These are phyloP conservation scores for Cladosporium sp. DNA, from an alignment of 2,329 filamentous ascomycete species.

Conservation along the genomic window DNA sequence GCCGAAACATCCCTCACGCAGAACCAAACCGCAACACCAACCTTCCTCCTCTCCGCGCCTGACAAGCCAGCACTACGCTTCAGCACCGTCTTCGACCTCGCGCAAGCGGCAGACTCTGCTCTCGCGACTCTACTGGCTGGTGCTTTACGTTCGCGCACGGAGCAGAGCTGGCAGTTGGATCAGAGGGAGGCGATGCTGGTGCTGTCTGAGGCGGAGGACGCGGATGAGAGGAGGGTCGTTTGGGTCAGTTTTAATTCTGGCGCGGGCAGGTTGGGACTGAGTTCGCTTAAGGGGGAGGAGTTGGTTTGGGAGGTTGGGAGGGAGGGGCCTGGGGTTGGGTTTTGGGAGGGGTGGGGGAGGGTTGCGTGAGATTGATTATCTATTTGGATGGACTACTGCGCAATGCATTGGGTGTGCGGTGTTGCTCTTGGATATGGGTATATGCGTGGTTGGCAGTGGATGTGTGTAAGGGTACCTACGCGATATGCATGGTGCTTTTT, in stretches of 20 bases:
- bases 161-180: slow-evolving; percentile 21
- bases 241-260: slow-evolving; percentile 16
- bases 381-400: too few relatives aligned
- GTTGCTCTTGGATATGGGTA: too few relatives aligned
- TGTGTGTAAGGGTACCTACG: too few relatives aligned
- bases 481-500: too few relatives aligned
- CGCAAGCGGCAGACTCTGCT: slow-evolving; percentile 11
- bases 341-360: slow-evolving; percentile 14
- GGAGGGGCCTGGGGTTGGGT: background rate
- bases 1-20: slow-evolving; percentile 25
- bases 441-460: too few relatives aligned
- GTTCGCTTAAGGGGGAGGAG: slow-evolving; percentile 11
- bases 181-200: slow-evolving; percentile 19
- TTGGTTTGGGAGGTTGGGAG: slow-evolving; percentile 12
- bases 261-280: slow-evolving; percentile 11
- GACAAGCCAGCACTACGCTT: slow-evolving; percentile 1
- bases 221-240: slow-evolving; percentile 6
- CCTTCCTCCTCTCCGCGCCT: slow-evolving; percentile 11
- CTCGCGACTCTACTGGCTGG: slow-evolving; percentile 16
- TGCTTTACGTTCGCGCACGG: slow-evolving; percentile 11
- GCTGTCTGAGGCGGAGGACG: slow-evolving; percentile 10
- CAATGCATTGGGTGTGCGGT: too few relatives aligned
- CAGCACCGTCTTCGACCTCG: slow-evolving; percentile 13
- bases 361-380: too few relatives aligned
- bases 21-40: slow-evolving; percentile 24